These are phyloP conservation scores for Xylariaceae sp. DNA, from an alignment of 2,329 filamentous ascomycete genomes.

Conservation along the genomic window DNA sequence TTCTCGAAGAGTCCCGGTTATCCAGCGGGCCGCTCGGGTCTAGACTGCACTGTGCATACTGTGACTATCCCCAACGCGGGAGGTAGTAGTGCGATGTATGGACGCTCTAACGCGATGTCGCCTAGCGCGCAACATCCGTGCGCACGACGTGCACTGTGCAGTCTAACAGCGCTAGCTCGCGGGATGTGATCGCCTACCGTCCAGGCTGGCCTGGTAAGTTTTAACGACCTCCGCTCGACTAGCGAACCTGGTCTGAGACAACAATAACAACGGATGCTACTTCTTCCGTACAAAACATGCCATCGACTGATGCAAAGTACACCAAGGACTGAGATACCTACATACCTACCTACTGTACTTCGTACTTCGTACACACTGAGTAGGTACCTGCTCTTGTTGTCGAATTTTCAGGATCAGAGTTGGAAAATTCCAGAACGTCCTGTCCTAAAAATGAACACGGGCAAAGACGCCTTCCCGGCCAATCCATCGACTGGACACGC, in stretches of 20 bases:
- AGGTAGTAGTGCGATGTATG: not conserved
- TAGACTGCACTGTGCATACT: not conserved
- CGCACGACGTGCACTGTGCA: not conserved
- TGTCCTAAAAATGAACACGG: not conserved
- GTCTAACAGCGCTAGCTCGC: not conserved
- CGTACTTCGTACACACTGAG: too few species aligned
- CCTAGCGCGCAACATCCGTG: not conserved
- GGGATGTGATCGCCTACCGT: not conserved
- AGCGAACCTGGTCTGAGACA: too few species aligned
- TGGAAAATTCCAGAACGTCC: not conserved
- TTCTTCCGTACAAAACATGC: too few species aligned
- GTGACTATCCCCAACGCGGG: not conserved
- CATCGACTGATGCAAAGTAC: too few species aligned
- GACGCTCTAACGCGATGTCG: not conserved
- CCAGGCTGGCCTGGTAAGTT: too few species aligned
- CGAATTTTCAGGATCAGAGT: not conserved
- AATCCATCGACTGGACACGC: not conserved
- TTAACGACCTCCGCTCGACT: too few species aligned
- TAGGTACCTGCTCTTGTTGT: too few species aligned
- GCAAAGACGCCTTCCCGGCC: not conserved
- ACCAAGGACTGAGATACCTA: too few species aligned
- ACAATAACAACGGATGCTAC: too few species aligned
- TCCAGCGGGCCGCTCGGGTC: not conserved
- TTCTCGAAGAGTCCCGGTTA: not conserved
- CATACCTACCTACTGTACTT: too few species aligned